Base-by-base conservation (phyloP, 179 eudicot genomes). In the Spergularia azorica region DNA sequence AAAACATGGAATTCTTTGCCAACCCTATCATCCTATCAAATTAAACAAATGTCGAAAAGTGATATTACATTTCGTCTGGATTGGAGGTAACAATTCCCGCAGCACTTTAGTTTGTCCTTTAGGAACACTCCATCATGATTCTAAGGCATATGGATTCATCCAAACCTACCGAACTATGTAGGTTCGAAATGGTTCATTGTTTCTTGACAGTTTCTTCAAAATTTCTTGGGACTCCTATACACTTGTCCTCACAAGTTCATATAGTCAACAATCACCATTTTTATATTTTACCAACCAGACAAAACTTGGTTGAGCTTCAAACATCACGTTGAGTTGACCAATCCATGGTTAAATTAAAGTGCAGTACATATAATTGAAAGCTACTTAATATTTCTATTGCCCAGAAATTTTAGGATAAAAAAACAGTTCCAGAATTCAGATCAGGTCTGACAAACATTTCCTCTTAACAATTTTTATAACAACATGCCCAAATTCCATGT, bases 401-500 rank as follows among this genome's bases (percentile, higher is more conserved):
- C 39, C 17, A 38, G 46, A 63, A 12, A 65, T 41, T 11, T 36
- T 65, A 41, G 52, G 52, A 65, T 65, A 36, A 65, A 65, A 0
- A 41, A 16, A 26, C 48, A 43, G 48, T 43, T 63, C 67, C 32
- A 32, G 8, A 18, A 63, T 2, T 64, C 17, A 66, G 59, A 69
- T 69, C 3, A 48, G 17, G 4, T 50, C 72, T 69, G 17, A 69
- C 43, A 21, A 20, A 51, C 36, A 43, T 20, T 62, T 62, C 32
- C 32, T 26, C 32, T 26, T 26, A 26, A 26, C 32, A 26, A 26
- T 26, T 26, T 26, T 26, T 26, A 69, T 51, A 20, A 9, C 43
- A 52, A 50, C 60, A 69, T 69, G 72, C 36, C 52, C 41, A 69
- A 21, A 10, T 9, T 51, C 16, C 72, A 69, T 69, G 72, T 52